These are phyloP conservation scores for Candida morakotiae DNA, from an alignment of 805 yeast species.

Conservation along the genomic window DNA sequence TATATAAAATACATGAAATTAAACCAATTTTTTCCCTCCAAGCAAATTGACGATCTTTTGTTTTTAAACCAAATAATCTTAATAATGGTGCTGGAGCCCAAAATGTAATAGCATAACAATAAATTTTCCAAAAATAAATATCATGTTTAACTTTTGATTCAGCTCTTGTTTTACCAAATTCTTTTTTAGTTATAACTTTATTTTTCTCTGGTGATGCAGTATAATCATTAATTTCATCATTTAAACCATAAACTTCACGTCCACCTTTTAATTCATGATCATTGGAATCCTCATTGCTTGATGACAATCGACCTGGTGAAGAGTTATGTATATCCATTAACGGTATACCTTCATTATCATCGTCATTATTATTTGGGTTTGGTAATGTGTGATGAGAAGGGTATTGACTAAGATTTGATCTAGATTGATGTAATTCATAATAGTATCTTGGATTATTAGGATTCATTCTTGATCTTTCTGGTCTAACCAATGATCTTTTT, in stretches of 20 bases:
- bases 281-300: neutral
- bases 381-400: neutral
- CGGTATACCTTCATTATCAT: conserved; percentile 39
- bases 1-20: conserved; percentile 63
- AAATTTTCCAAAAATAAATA: conserved; percentile 68
- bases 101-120: conserved; percentile 77
- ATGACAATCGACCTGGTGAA: conserved; percentile 3
- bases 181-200: conserved; percentile 17
- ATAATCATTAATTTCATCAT: conserved; percentile 47
- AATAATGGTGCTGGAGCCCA: conserved; percentile 86
- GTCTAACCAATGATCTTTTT: conserved; percentile 74
- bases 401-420: conserved; percentile 3
- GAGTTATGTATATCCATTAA: conserved; percentile 33
- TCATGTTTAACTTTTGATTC: conserved; percentile 15
- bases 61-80: conserved; percentile 68
- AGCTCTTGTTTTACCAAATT: conserved; percentile 8
- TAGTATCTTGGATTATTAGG: conserved; percentile 74
- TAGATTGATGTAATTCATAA: conserved; percentile 32
- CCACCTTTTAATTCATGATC: conserved; percentile 25
- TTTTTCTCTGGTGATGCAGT: conserved; percentile 18
- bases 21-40: conserved; percentile 96
- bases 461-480: conserved; percentile 70
- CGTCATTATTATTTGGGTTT: conserved; percentile 5
- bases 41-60: conserved; percentile 82
- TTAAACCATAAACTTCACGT: conserved; percentile 53